These are phyloP conservation scores for Pythium brachiatum DNA, from an alignment of 352 stramenopile genomes.

Conservation along the genomic window DNA sequence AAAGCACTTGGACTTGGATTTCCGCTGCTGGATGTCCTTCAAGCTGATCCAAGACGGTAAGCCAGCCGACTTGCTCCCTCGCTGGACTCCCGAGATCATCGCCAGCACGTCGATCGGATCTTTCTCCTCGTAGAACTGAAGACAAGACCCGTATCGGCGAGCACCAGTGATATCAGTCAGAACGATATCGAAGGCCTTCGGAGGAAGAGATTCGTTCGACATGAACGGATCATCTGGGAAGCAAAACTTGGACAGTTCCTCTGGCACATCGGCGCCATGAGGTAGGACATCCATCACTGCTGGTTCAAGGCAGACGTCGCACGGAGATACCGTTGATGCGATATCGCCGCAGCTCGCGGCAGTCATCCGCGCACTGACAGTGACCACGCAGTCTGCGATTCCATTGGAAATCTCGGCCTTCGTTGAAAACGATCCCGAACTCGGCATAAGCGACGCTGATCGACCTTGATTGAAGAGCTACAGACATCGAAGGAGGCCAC, in stretches of 20 bases:
- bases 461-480: slow-evolving; percentile 17
- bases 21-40: slow-evolving; percentile 63
- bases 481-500: neutral
- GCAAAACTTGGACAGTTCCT: slow-evolving; percentile 74
- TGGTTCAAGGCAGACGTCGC: slow-evolving; percentile 49
- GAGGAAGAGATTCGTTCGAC: slow-evolving; percentile 34
- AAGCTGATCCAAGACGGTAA: slow-evolving; percentile 67
- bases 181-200: slow-evolving; percentile 63
- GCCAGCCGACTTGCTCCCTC: slow-evolving; percentile 35
- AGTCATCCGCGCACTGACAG: slow-evolving; percentile 49
- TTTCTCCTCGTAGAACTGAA: slow-evolving; percentile 67
- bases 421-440: slow-evolving; percentile 3
- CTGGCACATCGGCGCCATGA: slow-evolving; percentile 39
- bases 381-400: slow-evolving; percentile 57
- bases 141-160: slow-evolving; percentile 51
- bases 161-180: slow-evolving; percentile 67
- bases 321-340: slow-evolving; percentile 32
- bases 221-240: slow-evolving; percentile 61
- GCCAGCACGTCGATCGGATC: slow-evolving; percentile 59
- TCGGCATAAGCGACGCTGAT: slow-evolving; percentile 8
- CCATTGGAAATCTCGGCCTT: slow-evolving; percentile 15
- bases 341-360: slow-evolving; percentile 31
- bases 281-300: slow-evolving; percentile 55
- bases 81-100: slow-evolving; percentile 47
- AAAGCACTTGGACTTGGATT: slow-evolving; percentile 54